Evolutionary conservation across 345 rosid species (phyloP).

Genomic region (Erodium maritimum): DNA sequence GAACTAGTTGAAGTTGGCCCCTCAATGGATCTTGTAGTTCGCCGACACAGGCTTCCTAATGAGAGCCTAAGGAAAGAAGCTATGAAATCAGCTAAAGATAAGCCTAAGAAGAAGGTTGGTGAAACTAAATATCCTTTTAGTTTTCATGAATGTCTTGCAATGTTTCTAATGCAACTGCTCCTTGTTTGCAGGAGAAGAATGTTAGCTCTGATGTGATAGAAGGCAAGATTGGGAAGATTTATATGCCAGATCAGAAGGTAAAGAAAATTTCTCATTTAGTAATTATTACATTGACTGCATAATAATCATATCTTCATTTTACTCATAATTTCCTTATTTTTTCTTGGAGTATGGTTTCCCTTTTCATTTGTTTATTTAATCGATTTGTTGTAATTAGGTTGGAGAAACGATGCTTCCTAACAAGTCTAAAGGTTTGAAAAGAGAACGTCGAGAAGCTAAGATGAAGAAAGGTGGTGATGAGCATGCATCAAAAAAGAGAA

Average conservation of each 20-base stretch:
- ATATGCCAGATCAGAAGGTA: conserved; percentile 92
- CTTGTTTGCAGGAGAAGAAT: conserved; percentile 49
- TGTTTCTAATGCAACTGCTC: conserved; percentile 5
- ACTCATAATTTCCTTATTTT: too few species aligned
- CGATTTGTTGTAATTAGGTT: conserved; percentile 19
- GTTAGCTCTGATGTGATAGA: conserved; percentile 46
- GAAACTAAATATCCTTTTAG: neutral
- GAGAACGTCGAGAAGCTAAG: conserved; percentile 84
- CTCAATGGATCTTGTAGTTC: conserved; percentile 80
- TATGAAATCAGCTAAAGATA: conserved; percentile 57
- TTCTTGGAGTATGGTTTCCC: neutral
- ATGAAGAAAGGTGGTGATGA: conserved; percentile 24
- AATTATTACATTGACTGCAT: too few species aligned
- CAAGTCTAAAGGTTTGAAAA: conserved; percentile 80
- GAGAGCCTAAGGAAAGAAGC: conserved; percentile 74
- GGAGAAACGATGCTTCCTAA: conserved; percentile 43
- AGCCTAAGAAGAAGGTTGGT: conserved; percentile 77
- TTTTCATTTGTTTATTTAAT: neutral
- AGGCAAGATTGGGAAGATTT: conserved; percentile 69
- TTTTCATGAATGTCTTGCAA: neutral
- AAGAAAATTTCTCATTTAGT: conserved; percentile 4
- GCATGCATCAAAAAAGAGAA: conserved; percentile 44
- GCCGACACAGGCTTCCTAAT: conserved; percentile 89
- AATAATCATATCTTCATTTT: too few species aligned
- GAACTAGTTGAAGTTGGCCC: conserved; percentile 94